Evolutionary conservation across 129 eudicot species (phyloP).

Genomic region (Helianthus tuberosus): DNA sequence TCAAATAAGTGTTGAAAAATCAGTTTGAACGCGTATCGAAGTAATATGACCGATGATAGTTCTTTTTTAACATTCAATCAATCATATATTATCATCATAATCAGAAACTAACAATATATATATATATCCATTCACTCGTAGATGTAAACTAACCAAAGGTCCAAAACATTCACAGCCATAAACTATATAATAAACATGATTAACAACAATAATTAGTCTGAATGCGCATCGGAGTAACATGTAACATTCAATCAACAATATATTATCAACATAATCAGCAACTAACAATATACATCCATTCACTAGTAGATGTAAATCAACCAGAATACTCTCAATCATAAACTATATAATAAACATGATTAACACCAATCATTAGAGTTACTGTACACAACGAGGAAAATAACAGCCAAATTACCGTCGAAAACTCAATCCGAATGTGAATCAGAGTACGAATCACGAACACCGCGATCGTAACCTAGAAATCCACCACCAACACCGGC

Average conservation of each 20-base stretch:
- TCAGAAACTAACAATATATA: not conserved
- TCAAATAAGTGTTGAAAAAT: too few relatives aligned
- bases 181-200: slow-evolving; percentile 24
- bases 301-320: slow-evolving; percentile 14
- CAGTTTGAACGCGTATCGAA: not conserved
- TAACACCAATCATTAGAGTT: slow-evolving; percentile 24
- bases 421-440: slow-evolving; percentile 46
- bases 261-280: slow-evolving; percentile 4
- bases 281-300: not conserved
- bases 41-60: not conserved
- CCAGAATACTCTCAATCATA: not conserved
- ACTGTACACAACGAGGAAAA: slow-evolving; percentile 26
- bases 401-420: slow-evolving; percentile 11
- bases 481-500: slow-evolving; percentile 23
- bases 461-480: slow-evolving; percentile 31
- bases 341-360: slow-evolving; percentile 25
- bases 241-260: not conserved
- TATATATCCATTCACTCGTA: slow-evolving; percentile 4
- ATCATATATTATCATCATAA: not conserved
- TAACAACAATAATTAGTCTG: slow-evolving; percentile 34
- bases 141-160: not conserved
- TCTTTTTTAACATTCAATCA: not conserved
- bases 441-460: slow-evolving; percentile 36
- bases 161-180: not conserved
- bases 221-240: slow-evolving; percentile 42